Evolutionary conservation across 106 monocot genomes (phyloP).

Genomic region (Posidonia australis): DNA sequence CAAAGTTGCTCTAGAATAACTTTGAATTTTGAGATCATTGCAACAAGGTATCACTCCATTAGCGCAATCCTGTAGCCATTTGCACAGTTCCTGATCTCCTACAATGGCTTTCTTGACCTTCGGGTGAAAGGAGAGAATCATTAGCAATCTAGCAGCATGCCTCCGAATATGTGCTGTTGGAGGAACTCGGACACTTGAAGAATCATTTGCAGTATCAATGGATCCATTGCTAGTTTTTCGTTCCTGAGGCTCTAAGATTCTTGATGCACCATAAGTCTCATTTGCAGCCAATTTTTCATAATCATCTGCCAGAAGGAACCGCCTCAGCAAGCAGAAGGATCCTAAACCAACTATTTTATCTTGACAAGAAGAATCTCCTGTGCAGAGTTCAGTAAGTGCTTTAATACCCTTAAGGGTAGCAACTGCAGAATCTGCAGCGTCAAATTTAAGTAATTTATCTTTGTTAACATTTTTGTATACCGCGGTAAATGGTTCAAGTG

Average conservation of each 20-base stretch:
- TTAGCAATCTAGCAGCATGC: constrained; percentile 83
- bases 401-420: constrained; percentile 86
- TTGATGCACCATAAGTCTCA: constrained; percentile 91
- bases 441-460: constrained; percentile 50
- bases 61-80: constrained; percentile 93
- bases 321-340: constrained; percentile 60
- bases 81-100: constrained; percentile 52
- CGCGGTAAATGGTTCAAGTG: constrained; percentile 68
- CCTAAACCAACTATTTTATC: constrained; percentile 68
- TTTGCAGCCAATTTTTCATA: constrained; percentile 86
- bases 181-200: constrained; percentile 73
- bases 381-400: constrained; percentile 77
- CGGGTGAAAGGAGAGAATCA: constrained; percentile 64
- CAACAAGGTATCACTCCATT: constrained; percentile 50
- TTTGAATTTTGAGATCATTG: constrained; percentile 76
- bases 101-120: constrained; percentile 42
- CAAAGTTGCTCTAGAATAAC: constrained; percentile 72
- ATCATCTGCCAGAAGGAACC: constrained; percentile 79
- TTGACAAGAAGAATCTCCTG: constrained; percentile 55
- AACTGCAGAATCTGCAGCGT: constrained; percentile 86
- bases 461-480: constrained; percentile 47
- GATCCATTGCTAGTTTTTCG: constrained; percentile 21
- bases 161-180: constrained; percentile 83
- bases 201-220: constrained; percentile 36
- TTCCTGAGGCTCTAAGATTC: constrained; percentile 42